Percentiles rank a stretch among this genome's conserved stretches.
phyloP scores from a whole-genome alignment of 106 monocot species.

The Agapanthus africanus region DNA sequence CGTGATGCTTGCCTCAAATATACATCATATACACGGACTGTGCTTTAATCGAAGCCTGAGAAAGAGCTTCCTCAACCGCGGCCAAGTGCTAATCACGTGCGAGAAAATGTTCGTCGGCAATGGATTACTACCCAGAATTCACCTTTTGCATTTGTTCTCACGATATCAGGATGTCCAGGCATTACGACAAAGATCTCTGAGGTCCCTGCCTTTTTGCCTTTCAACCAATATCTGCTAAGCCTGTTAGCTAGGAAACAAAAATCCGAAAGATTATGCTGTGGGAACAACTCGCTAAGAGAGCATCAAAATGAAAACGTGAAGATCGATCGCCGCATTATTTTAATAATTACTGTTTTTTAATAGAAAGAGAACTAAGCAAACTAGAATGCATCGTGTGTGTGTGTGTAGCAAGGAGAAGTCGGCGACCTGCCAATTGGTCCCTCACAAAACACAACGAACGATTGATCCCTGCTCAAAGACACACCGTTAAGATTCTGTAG shows the following conservation, averaged over 20 bases:
- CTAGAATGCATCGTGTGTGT: background rate
- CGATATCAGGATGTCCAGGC: constrained; percentile 63
- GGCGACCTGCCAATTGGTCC: constrained; percentile 32
- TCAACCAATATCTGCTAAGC: constrained; percentile 55
- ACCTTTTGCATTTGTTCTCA: constrained; percentile 52
- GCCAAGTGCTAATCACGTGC: constrained; percentile 19
- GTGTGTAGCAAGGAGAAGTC: background rate
- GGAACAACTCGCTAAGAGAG: too few relatives aligned
- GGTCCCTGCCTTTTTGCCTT: constrained; percentile 49
- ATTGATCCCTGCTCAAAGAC: constrained; percentile 50
- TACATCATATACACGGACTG: constrained; percentile 43
- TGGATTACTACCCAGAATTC: constrained; percentile 80
- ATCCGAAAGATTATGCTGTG: too few relatives aligned
- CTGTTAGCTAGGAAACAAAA: too few relatives aligned
- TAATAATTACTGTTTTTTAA: too few relatives aligned
- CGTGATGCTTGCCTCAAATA: constrained; percentile 59
- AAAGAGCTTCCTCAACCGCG: constrained; percentile 52
- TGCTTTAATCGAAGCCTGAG: constrained; percentile 64
- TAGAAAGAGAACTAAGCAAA: too few relatives aligned
- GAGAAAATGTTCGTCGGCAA: constrained; percentile 32
- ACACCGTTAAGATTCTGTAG: constrained; percentile 65
- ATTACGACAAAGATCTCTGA: constrained; percentile 36
- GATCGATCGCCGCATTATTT: background rate
- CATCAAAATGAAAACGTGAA: too few relatives aligned
- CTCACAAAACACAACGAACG: constrained; percentile 47